Conservation (phyloP, 495 filamentous ascomycete genomes). For the Cercophora newfieldiana region DNA sequence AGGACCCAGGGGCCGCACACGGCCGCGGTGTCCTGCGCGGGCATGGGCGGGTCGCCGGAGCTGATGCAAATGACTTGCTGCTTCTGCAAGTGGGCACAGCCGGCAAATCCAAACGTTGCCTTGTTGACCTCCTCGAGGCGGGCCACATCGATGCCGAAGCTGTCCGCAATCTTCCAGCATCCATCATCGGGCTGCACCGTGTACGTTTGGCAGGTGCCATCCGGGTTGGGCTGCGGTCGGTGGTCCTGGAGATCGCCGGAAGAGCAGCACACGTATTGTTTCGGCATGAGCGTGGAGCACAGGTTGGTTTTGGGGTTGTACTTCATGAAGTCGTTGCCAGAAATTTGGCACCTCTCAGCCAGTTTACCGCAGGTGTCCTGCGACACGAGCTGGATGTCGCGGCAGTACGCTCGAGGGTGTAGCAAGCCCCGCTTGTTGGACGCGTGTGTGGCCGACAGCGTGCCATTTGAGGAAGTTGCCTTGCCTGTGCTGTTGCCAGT, state of each 20-base stretch:
- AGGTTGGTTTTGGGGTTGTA: too few species aligned
- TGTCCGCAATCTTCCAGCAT: slow-evolving; percentile 34
- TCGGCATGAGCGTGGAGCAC: not conserved
- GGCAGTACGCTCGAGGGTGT: too few species aligned
- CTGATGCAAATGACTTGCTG: slow-evolving; percentile 49
- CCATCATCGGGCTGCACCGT: slow-evolving; percentile 34
- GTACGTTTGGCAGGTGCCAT: slow-evolving; percentile 47
- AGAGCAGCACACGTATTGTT: slow-evolving; percentile 52
- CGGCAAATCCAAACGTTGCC: slow-evolving; percentile 52
- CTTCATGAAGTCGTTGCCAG: too few species aligned
- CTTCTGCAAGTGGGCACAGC: slow-evolving; percentile 38
- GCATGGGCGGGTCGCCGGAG: slow-evolving; percentile 48
- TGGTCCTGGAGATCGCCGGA: slow-evolving; percentile 39
- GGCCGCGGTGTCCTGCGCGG: slow-evolving; percentile 36
- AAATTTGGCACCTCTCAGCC: too few species aligned
- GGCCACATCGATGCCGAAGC: slow-evolving; percentile 33
- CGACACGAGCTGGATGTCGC: too few species aligned
- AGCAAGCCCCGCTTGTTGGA: too few species aligned
- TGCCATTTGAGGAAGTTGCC: too few species aligned
- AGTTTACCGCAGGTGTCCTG: too few species aligned
- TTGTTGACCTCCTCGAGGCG: slow-evolving; percentile 44
- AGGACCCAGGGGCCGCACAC: slow-evolving; percentile 49
- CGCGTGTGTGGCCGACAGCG: too few species aligned
- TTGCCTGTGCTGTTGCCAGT: too few species aligned
- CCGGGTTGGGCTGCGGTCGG: slow-evolving; percentile 39